Percentiles rank a stretch among this genome's conserved stretches.
These are phyloP conservation scores for Rhodotorula glutinis DNA, from an alignment of 1,284 basidiomycete species.

Conservation along the genomic window DNA sequence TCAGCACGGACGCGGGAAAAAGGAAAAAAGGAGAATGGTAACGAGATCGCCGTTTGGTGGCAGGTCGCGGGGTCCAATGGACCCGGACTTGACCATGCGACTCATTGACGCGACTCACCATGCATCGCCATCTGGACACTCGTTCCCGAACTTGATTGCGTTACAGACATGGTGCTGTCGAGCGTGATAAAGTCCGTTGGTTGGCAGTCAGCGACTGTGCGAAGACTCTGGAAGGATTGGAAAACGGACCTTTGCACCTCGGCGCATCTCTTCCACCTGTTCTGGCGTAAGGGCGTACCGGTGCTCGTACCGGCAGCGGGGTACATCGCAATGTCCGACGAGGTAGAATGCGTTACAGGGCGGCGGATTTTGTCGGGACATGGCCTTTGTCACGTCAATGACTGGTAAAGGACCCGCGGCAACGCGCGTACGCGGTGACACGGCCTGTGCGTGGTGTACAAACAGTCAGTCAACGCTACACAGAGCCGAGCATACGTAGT, in stretches of 20 bases:
- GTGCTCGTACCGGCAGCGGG: slow-evolving; percentile 33
- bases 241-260: slow-evolving; percentile 22
- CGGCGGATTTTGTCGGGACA: slow-evolving; percentile 28
- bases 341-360: slow-evolving; percentile 29
- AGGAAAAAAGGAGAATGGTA: too few relatives aligned
- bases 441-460: not conserved
- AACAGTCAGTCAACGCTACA: not conserved
- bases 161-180: slow-evolving; percentile 30
- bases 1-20: not conserved
- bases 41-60: too few relatives aligned
- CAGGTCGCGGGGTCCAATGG: too few relatives aligned
- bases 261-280: slow-evolving; percentile 29
- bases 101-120: too few relatives aligned
- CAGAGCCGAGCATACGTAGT: too few relatives aligned
- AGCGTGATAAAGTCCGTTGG: not conserved
- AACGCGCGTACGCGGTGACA: not conserved
- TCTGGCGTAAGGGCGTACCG: slow-evolving; percentile 22
- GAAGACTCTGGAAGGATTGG: too few relatives aligned
- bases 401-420: slow-evolving; percentile 4
- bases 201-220: not conserved
- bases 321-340: slow-evolving; percentile 26
- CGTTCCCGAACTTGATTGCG: slow-evolving; percentile 27
- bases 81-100: too few relatives aligned
- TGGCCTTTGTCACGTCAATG: slow-evolving; percentile 42
- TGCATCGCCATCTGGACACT: slow-evolving; percentile 20